Base-by-base conservation (phyloP, 1,284 basidiomycete genomes). In the Ustilago nuda region DNA sequence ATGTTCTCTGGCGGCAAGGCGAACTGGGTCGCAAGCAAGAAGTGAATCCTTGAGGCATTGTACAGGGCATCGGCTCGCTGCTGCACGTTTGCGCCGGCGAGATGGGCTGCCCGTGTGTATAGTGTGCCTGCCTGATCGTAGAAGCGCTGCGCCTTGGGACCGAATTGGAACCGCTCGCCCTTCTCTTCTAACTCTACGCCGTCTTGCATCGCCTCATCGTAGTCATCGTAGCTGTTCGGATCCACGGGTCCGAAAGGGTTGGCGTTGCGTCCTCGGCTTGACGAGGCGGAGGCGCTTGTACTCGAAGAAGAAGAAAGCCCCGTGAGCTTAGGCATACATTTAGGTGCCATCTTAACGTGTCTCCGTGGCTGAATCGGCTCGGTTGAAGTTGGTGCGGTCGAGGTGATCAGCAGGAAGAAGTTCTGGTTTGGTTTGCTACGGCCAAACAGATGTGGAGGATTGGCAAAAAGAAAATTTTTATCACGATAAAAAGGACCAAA, bases 181-280 rank as follows among this genome's bases (percentile, higher is more conserved):
- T 77, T 79, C 43, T 81, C 79, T 39, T 81, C 79, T 41, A 71
- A 64, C 60, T 80, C 74, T 37, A 77, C 67, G 7, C 78, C 79
- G 35, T 76, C 78, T 32, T 80, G 78, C 62, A 81, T 69, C 13
- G 79, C 72, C 45, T 77, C 69, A 36, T 80, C 79, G 45, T 64
- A 76, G 59, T 77, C 68, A 30, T 51, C 33, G 50, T 80, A 78
- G 64, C 36, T 67, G 39, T 48, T 66, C 8, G 68, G 58, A n/a
- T 76, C 64, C 11, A 67, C 65, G 2, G 64, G 60, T 33, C 64
- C 61, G 23, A 67, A 66, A 2, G 67, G 59, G 8, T 69, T 67
- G 50, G 52, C 61, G 17, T 46, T 58, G 48, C 63, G 61, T 7
- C 54, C 57, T 4, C 59, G 66, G 23, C 33, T 52, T 8, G 71